These are phyloP conservation scores for Pleurotus ostreatus DNA, from an alignment of 768 basidiomycete species.

Conservation along the genomic window DNA sequence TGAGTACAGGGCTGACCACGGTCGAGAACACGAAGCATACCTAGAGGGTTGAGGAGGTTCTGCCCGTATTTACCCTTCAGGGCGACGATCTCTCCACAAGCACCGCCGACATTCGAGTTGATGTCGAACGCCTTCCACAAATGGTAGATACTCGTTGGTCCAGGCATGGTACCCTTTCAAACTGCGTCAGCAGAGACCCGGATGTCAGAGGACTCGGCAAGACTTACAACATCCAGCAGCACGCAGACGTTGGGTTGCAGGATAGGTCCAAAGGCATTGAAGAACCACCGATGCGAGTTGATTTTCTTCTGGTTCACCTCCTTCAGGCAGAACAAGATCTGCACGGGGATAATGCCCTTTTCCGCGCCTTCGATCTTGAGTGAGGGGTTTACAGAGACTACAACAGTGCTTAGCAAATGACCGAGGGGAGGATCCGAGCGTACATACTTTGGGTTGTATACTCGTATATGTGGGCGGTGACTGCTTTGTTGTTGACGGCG, in stretches of 20 bases:
- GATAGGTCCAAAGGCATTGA: slow-evolving; percentile 82
- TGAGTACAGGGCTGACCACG: neutral
- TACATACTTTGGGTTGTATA: slow-evolving; percentile 86
- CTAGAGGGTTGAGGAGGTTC: slow-evolving; percentile 77
- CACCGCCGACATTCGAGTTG: slow-evolving; percentile 87
- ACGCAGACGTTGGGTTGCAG: slow-evolving; percentile 92
- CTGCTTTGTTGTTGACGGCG: slow-evolving; percentile 76
- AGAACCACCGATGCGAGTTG: slow-evolving; percentile 94
- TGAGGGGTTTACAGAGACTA: slow-evolving; percentile 78
- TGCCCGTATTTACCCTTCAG: slow-evolving; percentile 81
- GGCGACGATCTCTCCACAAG: slow-evolving; percentile 95
- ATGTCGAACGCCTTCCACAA: slow-evolving; percentile 95
- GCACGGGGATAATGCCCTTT: slow-evolving; percentile 81
- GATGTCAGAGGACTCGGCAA: neutral
- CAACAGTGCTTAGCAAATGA: slow-evolving; percentile 2
- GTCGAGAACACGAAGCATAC: slow-evolving; percentile 12
- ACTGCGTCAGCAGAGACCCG: neutral
- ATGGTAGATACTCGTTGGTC: slow-evolving; percentile 86
- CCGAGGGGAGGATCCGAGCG: neutral
- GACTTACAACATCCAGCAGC: slow-evolving; percentile 68
- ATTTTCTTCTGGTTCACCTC: slow-evolving; percentile 96
- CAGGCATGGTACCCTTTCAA: slow-evolving; percentile 59
- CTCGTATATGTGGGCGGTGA: slow-evolving; percentile 89
- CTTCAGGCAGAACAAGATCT: slow-evolving; percentile 89
- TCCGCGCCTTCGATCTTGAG: slow-evolving; percentile 81